Percentiles rank a stretch among this genome's conserved stretches.
Conservation (phyloP, 495 filamentous ascomycete species). For the Aspergillus haitiensis region DNA sequence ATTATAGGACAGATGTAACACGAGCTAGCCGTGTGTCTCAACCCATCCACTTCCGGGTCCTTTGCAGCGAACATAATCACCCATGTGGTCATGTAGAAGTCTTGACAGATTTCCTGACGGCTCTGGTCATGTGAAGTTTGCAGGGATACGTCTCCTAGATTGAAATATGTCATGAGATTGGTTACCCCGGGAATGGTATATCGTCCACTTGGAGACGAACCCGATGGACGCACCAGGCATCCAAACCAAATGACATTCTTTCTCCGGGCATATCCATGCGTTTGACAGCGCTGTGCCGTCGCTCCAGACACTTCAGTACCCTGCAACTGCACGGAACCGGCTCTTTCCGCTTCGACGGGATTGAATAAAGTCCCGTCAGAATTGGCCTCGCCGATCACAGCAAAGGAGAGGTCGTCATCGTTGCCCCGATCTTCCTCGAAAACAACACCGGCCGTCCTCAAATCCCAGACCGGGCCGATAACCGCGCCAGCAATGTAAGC, state of each 20-base stretch:
- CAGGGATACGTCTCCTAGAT: not conserved
- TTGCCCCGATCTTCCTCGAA: not conserved
- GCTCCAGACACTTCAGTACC: not conserved
- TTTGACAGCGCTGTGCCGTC: too few species aligned
- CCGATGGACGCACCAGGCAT: not conserved
- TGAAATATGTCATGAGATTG: not conserved
- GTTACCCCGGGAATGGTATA: not conserved
- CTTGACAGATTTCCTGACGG: not conserved
- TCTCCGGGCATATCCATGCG: too few species aligned
- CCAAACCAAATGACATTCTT: conserved; percentile 2
- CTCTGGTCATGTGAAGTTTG: not conserved
- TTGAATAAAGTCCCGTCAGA: not conserved
- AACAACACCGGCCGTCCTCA: not conserved
- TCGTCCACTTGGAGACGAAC: not conserved
- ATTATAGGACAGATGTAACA: conserved; percentile 1
- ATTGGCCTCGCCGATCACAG: not conserved
- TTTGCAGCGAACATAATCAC: not conserved
- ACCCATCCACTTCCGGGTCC: not conserved
- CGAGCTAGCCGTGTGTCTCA: not conserved
- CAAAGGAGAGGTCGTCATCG: conserved; percentile 5
- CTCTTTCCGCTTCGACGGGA: not conserved
- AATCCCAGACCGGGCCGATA: conserved; percentile 1
- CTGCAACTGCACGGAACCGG: not conserved
- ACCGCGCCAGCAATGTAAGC: conserved; percentile 1
- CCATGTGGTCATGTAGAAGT: not conserved